phyloP scores from a whole-genome alignment of 164 flowering plant genomes.

The Stephania cephalantha region DNA sequence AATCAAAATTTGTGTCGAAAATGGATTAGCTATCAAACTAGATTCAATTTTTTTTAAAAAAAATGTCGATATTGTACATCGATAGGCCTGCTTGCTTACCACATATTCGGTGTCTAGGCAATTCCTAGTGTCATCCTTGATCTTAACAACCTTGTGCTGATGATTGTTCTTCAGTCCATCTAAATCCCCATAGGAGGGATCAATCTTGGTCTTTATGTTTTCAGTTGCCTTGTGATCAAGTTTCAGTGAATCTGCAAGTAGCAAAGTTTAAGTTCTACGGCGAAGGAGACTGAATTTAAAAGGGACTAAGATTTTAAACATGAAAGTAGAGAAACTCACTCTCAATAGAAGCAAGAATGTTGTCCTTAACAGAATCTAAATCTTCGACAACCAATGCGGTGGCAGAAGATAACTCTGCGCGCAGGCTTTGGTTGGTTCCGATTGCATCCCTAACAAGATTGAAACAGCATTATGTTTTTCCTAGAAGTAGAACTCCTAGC shows the following conservation, averaged over 20 bases:
- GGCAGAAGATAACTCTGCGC: conserved; percentile 59
- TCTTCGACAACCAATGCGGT: conserved; percentile 71
- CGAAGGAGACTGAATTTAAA: neutral
- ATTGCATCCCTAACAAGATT: conserved; percentile 47
- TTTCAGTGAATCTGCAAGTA: conserved; percentile 63
- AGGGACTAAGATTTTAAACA: neutral
- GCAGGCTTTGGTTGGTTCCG: conserved; percentile 66
- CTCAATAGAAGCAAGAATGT: conserved; percentile 61
- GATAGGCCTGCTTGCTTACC: conserved; percentile 37
- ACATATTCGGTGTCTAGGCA: conserved; percentile 68
- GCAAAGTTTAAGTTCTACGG: neutral
- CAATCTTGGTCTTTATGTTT: conserved; percentile 67
- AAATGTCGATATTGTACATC: too few relatives aligned
- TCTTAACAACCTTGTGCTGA: conserved; percentile 75
- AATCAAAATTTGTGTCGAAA: neutral
- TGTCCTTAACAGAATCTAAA: conserved; percentile 51
- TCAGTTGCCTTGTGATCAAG: conserved; percentile 85
- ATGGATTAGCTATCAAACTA: neutral
- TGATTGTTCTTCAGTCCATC: conserved; percentile 75
- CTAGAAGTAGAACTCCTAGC: neutral
- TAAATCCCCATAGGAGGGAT: conserved; percentile 74
- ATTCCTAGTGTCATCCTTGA: conserved; percentile 79
- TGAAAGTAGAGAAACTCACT: conserved; percentile 40
- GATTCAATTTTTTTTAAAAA: neutral
- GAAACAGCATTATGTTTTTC: neutral